These are phyloP conservation scores for Pseudonitzschia multiseries DNA, from an alignment of 108 stramenopile genomes.

Conservation along the genomic window DNA sequence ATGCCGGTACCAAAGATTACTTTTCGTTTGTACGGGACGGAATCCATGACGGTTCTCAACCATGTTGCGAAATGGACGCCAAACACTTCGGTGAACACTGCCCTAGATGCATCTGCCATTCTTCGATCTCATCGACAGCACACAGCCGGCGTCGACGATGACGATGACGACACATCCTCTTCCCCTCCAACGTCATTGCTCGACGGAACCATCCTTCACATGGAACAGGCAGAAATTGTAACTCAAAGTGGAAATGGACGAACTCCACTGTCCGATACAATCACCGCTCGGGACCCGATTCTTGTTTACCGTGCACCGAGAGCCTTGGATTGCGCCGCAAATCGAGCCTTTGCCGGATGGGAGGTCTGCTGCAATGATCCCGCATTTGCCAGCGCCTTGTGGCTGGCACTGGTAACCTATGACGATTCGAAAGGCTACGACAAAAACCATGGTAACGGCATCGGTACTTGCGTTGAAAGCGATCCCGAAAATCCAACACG, in stretches of 20 bases:
- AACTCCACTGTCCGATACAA: not conserved
- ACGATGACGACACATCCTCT: not conserved
- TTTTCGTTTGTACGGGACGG: conserved; percentile 27
- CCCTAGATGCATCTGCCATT: too few relatives aligned
- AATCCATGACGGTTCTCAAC: not conserved
- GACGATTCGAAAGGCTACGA: conserved; percentile 28
- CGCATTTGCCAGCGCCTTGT: conserved; percentile 40
- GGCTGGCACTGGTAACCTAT: conserved; percentile 43
- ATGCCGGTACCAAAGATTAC: not conserved
- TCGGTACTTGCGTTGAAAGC: conserved; percentile 31
- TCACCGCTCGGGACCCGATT: not conserved
- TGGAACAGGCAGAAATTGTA: not conserved
- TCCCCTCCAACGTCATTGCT: not conserved
- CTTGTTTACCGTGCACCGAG: conserved; percentile 28
- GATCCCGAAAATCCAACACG: conserved; percentile 20
- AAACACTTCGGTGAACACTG: too few relatives aligned
- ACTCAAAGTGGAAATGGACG: not conserved
- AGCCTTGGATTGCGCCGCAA: conserved; percentile 41
- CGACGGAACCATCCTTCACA: conserved; percentile 12
- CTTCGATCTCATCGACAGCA: too few relatives aligned
- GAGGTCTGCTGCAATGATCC: conserved; percentile 56
- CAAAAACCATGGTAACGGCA: not conserved
- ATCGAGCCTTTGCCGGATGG: conserved; percentile 62
- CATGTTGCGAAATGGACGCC: not conserved
- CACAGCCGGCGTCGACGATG: too few relatives aligned